Conservation (phyloP, 169 alveolate genomes). For the Eimeria falciformis region DNA sequence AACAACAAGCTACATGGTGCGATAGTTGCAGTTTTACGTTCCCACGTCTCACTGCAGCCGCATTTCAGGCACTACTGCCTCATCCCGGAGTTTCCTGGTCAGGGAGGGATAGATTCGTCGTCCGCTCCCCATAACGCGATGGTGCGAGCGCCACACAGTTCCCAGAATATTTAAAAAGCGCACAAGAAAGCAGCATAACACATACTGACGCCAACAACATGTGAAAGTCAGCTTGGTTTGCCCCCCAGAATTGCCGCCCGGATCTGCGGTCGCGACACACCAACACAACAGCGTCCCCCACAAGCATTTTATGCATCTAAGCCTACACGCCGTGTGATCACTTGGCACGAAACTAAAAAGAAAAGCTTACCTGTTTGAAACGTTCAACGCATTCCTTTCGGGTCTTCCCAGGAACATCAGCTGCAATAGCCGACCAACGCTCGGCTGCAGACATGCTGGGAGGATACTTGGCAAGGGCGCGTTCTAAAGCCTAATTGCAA, state of each 20-base stretch:
- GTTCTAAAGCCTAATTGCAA: conserved; percentile 83
- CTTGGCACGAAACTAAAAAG: neutral
- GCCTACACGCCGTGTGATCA: neutral
- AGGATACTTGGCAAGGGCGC: conserved; percentile 84
- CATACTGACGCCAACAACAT: neutral
- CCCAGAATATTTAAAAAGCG: too few relatives aligned
- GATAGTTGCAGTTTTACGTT: too few relatives aligned
- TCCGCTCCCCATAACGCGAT: neutral
- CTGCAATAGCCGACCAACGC: conserved; percentile 86
- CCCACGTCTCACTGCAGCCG: too few relatives aligned
- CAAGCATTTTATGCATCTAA: neutral
- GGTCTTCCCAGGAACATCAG: conserved; percentile 81
- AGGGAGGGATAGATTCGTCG: conserved; percentile 15
- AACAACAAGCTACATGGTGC: too few relatives aligned
- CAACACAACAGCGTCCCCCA: neutral
- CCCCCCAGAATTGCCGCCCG: conserved; percentile 69
- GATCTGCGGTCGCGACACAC: conserved; percentile 39
- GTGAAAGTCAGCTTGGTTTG: neutral
- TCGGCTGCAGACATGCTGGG: conserved; percentile 83
- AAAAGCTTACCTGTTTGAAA: conserved; percentile 72
- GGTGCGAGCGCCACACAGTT: too few relatives aligned
- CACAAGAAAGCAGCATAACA: neutral
- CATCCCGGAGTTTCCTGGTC: conserved; percentile 26
- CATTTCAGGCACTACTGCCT: too few relatives aligned
- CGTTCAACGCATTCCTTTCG: conserved; percentile 81